A percentile compares a stretch with the other conserved stretches of the same genome.
Evolutionary conservation across 352 stramenopile genomes (phyloP).

Genomic region (Phytophthora cactorum): DNA sequence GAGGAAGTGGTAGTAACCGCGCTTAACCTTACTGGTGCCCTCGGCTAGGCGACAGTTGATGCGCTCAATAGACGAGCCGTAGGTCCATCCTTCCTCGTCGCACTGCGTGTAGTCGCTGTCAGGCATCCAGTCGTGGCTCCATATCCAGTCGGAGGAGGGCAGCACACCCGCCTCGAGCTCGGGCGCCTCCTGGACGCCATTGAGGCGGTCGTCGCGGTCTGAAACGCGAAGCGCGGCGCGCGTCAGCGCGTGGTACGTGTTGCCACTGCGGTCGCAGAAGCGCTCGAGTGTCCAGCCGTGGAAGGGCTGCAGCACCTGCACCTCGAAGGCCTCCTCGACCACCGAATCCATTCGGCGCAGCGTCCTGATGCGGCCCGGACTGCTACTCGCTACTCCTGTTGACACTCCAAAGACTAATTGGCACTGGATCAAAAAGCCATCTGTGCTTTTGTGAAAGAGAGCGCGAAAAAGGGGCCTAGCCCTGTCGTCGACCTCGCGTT

Average conservation of each 20-base stretch:
- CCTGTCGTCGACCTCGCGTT: conserved; percentile 12
- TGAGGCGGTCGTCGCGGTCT: conserved; percentile 61
- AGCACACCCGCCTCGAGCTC: conserved; percentile 70
- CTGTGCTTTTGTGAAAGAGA: conserved; percentile 27
- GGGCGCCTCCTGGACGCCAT: conserved; percentile 40
- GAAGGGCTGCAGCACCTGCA: conserved; percentile 86
- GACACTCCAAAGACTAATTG: conserved; percentile 21
- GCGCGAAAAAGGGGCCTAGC: conserved; percentile 11
- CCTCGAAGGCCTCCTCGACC: conserved; percentile 86
- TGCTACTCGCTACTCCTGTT: conserved; percentile 2
- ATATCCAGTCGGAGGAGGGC: conserved; percentile 78
- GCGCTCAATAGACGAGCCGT: conserved; percentile 81
- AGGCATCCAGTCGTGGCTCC: conserved; percentile 78
- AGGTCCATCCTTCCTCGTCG: conserved; percentile 87
- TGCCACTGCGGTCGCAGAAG: conserved; percentile 82
- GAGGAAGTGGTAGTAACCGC: conserved; percentile 84
- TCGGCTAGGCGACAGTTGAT: conserved; percentile 85
- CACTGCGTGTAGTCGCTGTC: conserved; percentile 83
- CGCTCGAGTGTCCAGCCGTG: conserved; percentile 80
- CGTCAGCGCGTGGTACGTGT: conserved; percentile 69
- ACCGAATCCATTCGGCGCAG: conserved; percentile 61
- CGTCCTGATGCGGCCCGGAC: conserved; percentile 1
- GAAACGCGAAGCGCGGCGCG: conserved; percentile 46
- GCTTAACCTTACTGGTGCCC: conserved; percentile 77
- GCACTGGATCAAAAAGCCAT: conserved; percentile 24